Conservation (phyloP, 108 stramenopile genomes). For the Phaeodactylum tricornutum region DNA sequence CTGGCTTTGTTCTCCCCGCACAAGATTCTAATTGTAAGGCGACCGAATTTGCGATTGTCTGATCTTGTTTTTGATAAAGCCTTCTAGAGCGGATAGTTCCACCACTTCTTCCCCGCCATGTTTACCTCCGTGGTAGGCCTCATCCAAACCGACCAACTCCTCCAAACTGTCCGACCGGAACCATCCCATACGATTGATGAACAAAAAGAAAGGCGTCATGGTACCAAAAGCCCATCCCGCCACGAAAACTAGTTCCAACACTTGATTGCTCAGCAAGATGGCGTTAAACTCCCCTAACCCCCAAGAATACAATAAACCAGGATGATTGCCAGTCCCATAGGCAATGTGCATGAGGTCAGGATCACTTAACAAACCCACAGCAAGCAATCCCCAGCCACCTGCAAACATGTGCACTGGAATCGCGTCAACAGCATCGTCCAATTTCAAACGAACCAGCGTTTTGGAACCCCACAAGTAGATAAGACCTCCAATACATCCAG, state of each 20-base stretch:
- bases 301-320: slow-evolving; percentile 62
- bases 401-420: slow-evolving; percentile 79
- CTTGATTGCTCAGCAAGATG: slow-evolving; percentile 52
- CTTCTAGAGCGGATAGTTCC: too few species aligned
- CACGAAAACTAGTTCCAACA: slow-evolving; percentile 46
- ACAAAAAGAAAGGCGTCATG: slow-evolving; percentile 59
- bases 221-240: slow-evolving; percentile 34
- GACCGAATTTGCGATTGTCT: too few species aligned
- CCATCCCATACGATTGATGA: slow-evolving; percentile 61
- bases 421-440: slow-evolving; percentile 94
- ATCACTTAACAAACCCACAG: slow-evolving; percentile 64
- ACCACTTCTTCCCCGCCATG: neutral
- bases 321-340: slow-evolving; percentile 36
- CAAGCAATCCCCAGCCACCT: slow-evolving; percentile 84
- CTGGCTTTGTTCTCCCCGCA: too few species aligned
- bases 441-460: slow-evolving; percentile 39
- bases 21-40: too few species aligned
- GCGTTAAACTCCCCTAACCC: slow-evolving; percentile 35
- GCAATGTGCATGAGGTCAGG: slow-evolving; percentile 19
- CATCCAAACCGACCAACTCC: slow-evolving; percentile 64
- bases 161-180: slow-evolving; percentile 65
- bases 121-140: slow-evolving; percentile 59
- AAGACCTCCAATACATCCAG: slow-evolving; percentile 72
- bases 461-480: slow-evolving; percentile 54
- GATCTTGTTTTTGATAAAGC: too few species aligned